Percentiles rank a stretch among this genome's conserved stretches.
Conservation (phyloP, 768 basidiomycete genomes). For the Lactifluus volemus region DNA sequence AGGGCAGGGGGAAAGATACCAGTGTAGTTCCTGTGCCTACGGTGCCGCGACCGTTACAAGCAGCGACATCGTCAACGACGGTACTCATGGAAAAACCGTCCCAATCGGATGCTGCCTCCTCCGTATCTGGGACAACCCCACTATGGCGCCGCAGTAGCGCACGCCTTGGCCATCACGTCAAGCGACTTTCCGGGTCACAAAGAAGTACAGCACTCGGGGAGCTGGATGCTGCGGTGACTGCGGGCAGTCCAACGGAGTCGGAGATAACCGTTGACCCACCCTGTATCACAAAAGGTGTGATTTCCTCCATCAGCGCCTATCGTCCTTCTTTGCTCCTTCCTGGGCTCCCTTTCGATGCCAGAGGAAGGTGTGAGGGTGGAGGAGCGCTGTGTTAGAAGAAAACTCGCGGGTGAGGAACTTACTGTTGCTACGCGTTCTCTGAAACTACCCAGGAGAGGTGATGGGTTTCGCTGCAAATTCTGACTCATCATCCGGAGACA, state of each 20-base stretch:
- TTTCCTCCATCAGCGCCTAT: too few relatives aligned
- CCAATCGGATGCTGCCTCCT: conserved; percentile 1
- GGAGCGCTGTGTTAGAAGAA: background rate
- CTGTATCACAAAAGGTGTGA: too few relatives aligned
- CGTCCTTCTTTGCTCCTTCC: background rate
- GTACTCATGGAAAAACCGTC: conserved; percentile 10
- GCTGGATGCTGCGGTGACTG: too few relatives aligned
- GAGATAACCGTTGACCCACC: too few relatives aligned
- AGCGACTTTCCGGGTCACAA: too few relatives aligned
- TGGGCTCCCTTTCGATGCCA: background rate
- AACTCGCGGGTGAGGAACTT: background rate
- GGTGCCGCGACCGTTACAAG: background rate
- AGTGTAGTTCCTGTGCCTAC: background rate
- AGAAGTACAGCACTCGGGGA: too few relatives aligned
- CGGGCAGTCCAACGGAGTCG: too few relatives aligned
- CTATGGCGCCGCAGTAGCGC: too few relatives aligned
- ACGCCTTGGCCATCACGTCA: too few relatives aligned
- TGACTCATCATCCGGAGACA: conserved; percentile 18
- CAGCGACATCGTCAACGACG: conserved; percentile 1
- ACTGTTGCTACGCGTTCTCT: conserved; percentile 36
- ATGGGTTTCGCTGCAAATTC: conserved; percentile 15
- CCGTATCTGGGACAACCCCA: too few relatives aligned
- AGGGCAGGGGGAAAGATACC: conserved; percentile 5
- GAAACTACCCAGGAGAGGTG: conserved; percentile 31
- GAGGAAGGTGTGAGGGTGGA: conserved; percentile 11